phyloP scores from a whole-genome alignment of 768 basidiomycete genomes.

The Tylopilus felleus region DNA sequence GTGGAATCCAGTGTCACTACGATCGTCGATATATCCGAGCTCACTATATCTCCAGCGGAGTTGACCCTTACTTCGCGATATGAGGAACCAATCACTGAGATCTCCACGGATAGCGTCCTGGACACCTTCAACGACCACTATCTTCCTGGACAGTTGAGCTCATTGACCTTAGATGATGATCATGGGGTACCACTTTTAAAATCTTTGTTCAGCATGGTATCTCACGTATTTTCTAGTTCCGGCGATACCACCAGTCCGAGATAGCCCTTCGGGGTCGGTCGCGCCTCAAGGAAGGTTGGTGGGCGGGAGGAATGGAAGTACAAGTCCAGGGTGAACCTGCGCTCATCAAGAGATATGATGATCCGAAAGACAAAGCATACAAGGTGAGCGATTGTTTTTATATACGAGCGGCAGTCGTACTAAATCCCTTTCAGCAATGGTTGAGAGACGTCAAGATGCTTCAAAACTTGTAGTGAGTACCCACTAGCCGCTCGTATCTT shows the following conservation, averaged over 20 bases:
- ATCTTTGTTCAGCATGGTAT: neutral
- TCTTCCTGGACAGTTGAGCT: constrained; percentile 21
- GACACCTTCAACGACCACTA: constrained; percentile 20
- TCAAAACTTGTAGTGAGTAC: constrained; percentile 46
- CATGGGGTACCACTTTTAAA: constrained; percentile 31
- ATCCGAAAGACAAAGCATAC: constrained; percentile 28
- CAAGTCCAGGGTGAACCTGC: constrained; percentile 39
- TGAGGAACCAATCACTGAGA: constrained; percentile 18
- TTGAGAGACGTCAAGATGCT: constrained; percentile 47
- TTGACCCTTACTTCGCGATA: neutral
- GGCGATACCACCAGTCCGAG: constrained; percentile 50
- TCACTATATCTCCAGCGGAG: neutral
- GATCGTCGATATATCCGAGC: constrained; percentile 2
- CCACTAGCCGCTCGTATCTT: neutral
- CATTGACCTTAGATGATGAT: constrained; percentile 23
- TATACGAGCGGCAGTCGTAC: too few relatives aligned
- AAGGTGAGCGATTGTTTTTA: constrained; percentile 25
- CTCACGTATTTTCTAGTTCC: constrained; percentile 36
- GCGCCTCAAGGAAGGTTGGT: constrained; percentile 44
- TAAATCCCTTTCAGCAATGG: constrained; percentile 38
- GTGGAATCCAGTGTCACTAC: neutral
- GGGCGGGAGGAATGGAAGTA: constrained; percentile 41
- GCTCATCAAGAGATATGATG: constrained; percentile 46
- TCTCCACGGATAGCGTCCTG: constrained; percentile 15
- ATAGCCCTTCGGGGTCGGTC: constrained; percentile 37